Percentiles rank a stretch among this genome's conserved stretches.
Evolutionary conservation across 768 basidiomycete genomes (phyloP).

Genomic region (Leucocoprinus leucothites): DNA sequence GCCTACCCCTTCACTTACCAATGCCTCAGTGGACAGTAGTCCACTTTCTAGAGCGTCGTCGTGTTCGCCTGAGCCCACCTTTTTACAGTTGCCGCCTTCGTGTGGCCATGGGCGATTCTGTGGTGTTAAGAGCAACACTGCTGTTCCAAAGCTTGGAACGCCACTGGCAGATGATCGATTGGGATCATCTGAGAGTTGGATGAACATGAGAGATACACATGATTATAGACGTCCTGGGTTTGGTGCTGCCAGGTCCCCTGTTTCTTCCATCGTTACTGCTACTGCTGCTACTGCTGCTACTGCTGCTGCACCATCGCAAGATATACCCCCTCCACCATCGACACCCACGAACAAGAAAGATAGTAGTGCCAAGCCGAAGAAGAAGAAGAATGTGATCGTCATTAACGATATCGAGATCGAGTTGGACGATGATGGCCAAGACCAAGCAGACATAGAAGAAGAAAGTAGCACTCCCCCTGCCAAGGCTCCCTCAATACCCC

Average conservation of each 20-base stretch:
- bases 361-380: slow-evolving; percentile 19
- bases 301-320: background rate
- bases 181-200: too few relatives aligned
- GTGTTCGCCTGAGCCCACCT: slow-evolving; percentile 26
- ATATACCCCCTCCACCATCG: slow-evolving; percentile 1
- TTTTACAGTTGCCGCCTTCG: slow-evolving; percentile 27
- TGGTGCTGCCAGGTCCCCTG: background rate
- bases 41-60: slow-evolving; percentile 33
- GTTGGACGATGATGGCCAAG: slow-evolving; percentile 26
- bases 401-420: slow-evolving; percentile 40
- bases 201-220: background rate
- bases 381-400: slow-evolving; percentile 32
- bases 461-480: slow-evolving; percentile 14
- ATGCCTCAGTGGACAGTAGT: slow-evolving; percentile 36
- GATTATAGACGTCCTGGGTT: background rate
- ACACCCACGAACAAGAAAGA: slow-evolving; percentile 1
- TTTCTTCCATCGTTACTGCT: background rate
- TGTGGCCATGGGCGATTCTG: background rate
- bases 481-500: slow-evolving; percentile 1
- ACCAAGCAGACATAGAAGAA: slow-evolving; percentile 13
- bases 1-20: slow-evolving; percentile 32
- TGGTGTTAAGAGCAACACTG: too few relatives aligned
- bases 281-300: background rate
- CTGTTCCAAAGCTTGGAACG: too few relatives aligned
- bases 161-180: too few relatives aligned